Percentiles rank a stretch among this genome's conserved stretches.
Conservation (phyloP, 768 basidiomycete species). For the Thelephora aurantiotincta region DNA sequence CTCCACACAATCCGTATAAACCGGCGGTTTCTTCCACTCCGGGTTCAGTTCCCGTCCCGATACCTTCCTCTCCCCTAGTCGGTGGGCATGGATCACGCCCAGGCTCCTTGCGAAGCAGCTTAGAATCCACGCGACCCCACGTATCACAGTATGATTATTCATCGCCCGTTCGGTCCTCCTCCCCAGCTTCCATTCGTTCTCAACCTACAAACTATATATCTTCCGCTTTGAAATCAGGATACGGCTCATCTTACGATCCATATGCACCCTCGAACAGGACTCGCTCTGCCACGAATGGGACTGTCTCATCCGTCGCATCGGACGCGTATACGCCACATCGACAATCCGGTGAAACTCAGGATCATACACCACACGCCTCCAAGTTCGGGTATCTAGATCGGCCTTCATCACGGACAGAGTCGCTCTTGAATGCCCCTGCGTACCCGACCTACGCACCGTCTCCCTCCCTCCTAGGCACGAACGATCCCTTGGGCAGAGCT, state of each 20-base stretch:
- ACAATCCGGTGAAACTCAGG: constrained; percentile 6
- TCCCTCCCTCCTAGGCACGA: constrained; percentile 66
- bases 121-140: no score
- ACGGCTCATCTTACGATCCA: constrained; percentile 8
- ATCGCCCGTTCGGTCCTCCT: neutral
- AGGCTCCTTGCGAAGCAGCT: no score
- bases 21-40: no score
- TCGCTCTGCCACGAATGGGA: constrained; percentile 7
- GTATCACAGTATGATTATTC: no score
- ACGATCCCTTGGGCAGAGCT: constrained; percentile 69
- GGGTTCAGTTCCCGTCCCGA: no score
- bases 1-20: no score
- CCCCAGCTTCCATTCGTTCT: constrained; percentile 2
- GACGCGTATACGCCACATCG: constrained; percentile 9
- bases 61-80: no score
- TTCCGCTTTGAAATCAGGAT: constrained; percentile 6
- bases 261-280: constrained; percentile 8
- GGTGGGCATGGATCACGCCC: no score
- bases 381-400: neutral
- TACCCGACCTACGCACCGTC: constrained; percentile 68
- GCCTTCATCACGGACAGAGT: constrained; percentile 4
- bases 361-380: constrained; percentile 1
- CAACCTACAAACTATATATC: neutral
- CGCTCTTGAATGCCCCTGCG: constrained; percentile 17
- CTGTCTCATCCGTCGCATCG: constrained; percentile 3